Evolutionary conservation across 345 rosid species (phyloP), one percentile per base, ranked within the genome.

Genomic region (Rhodamnia argentea): DNA sequence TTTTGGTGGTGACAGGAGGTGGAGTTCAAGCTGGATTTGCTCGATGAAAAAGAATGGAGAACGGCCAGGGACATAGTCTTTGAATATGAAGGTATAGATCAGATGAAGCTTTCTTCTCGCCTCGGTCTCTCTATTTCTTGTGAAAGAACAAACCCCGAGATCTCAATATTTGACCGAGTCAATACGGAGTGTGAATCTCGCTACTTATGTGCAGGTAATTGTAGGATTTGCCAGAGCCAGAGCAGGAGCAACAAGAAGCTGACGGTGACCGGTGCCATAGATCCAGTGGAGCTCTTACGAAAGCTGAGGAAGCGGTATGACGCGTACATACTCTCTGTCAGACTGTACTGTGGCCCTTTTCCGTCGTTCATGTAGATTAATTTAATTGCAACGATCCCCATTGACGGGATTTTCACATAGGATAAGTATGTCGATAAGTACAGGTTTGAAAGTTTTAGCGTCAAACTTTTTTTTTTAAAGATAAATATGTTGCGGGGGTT

Each of bases 61-160:
- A 95, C 92, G 89, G 95, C n/a, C 90, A 83, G 84, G 90, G 93
- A 40, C 83, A 62, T 52, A 16, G 95, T 91, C 74, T 89, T 92
- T 74, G 86, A 92, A 82, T 85, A 91, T 47, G 23, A 85, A 87
- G 96, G 96, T n/a, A 90, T 70, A 53, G 29, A 64, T 58, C 51
- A 55, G 29, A 7, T 9, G 13, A 26, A 26, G 29, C 83, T 4
- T 14, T 12, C 24, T 58, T 51, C 42, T n/a, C 62, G 3, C 13
- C 70, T 24, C 29, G 13, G 13, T 76, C 51, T 76, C n/a, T 53
- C 59, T 53, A 9, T 13, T 29, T 51, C 58, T 7, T 8, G 40
- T 15, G 1, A 23, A 9, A 5, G 32, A 29, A 53, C 60, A 57
- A 57, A 4, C 60, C n/a, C 27, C n/a, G 57, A 23, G 5, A 56